These are phyloP conservation scores for Prunella vulgaris DNA, from an alignment of 257 asterid species.

Conservation along the genomic window DNA sequence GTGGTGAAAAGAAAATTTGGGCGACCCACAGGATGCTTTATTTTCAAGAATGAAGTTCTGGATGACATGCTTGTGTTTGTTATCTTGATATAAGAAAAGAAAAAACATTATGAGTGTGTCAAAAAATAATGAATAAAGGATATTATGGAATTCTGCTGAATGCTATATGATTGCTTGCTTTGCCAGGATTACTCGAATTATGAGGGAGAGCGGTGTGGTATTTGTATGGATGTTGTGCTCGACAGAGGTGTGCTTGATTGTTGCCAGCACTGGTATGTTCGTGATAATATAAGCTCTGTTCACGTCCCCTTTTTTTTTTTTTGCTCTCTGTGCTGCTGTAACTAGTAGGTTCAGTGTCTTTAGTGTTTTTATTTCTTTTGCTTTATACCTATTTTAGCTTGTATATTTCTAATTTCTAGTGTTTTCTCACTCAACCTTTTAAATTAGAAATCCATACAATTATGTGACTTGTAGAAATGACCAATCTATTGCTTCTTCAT, in stretches of 20 bases:
- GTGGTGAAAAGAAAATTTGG: no score
- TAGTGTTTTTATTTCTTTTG: no score
- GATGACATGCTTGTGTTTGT: constrained; percentile 11
- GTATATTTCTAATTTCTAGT: not conserved
- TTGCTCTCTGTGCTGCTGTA: no score
- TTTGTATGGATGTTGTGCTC: constrained; percentile 83
- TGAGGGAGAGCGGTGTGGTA: constrained; percentile 94
- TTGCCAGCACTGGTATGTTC: constrained; percentile 89
- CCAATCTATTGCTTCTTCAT: not conserved
- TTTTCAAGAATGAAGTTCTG: not conserved
- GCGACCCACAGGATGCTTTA: constrained; percentile 6
- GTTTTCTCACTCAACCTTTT: not conserved
- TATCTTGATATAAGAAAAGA: constrained; percentile 4
- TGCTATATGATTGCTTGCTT: constrained; percentile 17
- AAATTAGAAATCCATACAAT: not conserved
- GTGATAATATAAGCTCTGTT: no score
- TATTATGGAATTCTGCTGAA: constrained; percentile 9
- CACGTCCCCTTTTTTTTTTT: no score
- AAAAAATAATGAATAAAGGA: not conserved
- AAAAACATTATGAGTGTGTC: not conserved
- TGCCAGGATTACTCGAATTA: constrained; percentile 60
- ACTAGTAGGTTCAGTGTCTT: no score
- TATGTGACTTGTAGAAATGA: not conserved
- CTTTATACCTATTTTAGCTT: not conserved
- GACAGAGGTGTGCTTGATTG: constrained; percentile 98